A percentile compares a stretch with the other conserved stretches of the same genome.
These are phyloP conservation scores for Hanseniaspora thailandica DNA, from an alignment of 805 yeast species.

Conservation along the genomic window DNA sequence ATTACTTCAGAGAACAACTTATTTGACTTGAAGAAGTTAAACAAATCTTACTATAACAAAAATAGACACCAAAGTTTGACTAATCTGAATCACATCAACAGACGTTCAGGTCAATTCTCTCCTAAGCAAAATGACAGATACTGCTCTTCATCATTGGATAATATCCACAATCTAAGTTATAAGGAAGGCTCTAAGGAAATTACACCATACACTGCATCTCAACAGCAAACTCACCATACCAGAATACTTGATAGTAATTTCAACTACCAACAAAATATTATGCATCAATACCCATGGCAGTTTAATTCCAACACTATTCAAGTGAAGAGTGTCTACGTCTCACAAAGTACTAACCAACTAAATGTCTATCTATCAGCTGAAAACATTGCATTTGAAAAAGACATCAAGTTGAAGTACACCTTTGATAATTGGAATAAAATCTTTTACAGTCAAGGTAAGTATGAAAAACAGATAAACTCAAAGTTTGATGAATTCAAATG, in stretches of 20 bases:
- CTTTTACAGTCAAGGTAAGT: slow-evolving; percentile 25
- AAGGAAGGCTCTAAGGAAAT: background rate
- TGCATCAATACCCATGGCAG: slow-evolving; percentile 6
- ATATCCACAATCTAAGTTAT: background rate
- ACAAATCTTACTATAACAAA: background rate
- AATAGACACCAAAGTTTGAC: background rate
- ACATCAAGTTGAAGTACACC: slow-evolving; percentile 27
- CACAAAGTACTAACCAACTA: slow-evolving; percentile 8
- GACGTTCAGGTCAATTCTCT: background rate
- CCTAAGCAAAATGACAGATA: background rate
- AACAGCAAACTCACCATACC: background rate
- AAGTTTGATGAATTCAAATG: slow-evolving; percentile 27
- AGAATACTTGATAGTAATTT: slow-evolving; percentile 2
- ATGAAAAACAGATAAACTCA: slow-evolving; percentile 21
- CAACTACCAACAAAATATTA: slow-evolving; percentile 3
- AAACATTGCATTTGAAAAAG: slow-evolving; percentile 28
- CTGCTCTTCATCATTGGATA: background rate
- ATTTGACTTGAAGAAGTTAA: slow-evolving; percentile 2
- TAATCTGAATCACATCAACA: background rate
- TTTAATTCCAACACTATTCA: slow-evolving; percentile 2
- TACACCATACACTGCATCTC: background rate
- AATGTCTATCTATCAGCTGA: slow-evolving; percentile 25
- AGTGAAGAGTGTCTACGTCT: background rate
- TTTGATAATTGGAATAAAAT: slow-evolving; percentile 28
- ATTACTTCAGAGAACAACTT: background rate